Evolutionary conservation across 2,329 filamentous ascomycete genomes (phyloP).

Genomic region (Penicillium sp.): DNA sequence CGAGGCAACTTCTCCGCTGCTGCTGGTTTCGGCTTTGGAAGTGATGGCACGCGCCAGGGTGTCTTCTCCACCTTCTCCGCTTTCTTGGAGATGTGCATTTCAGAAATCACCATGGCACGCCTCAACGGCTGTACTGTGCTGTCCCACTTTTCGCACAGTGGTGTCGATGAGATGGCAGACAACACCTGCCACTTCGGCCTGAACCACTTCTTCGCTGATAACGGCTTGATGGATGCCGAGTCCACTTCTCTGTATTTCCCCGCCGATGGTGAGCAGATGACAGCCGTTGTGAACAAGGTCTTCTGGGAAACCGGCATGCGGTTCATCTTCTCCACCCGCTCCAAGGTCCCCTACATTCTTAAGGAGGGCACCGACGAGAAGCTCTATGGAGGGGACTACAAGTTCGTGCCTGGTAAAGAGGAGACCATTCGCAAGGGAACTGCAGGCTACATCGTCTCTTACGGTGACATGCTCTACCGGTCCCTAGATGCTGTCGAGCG

Average conservation of each 20-base stretch:
- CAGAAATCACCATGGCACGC: constrained; percentile 43
- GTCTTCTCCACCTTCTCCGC: constrained; percentile 45
- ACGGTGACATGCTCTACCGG: constrained; percentile 44
- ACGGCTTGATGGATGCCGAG: constrained; percentile 39
- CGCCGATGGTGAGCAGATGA: constrained; percentile 44
- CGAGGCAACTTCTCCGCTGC: constrained; percentile 43
- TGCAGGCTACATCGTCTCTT: constrained; percentile 40
- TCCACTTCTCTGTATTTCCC: constrained; percentile 40
- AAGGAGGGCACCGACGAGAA: constrained; percentile 38
- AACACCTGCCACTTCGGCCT: constrained; percentile 45
- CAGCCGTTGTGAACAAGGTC: constrained; percentile 36
- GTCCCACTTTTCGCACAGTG: constrained; percentile 42
- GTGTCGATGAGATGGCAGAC: constrained; percentile 44
- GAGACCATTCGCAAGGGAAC: constrained; percentile 39
- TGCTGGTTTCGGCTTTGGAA: constrained; percentile 40
- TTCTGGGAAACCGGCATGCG: constrained; percentile 41
- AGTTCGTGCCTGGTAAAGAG: constrained; percentile 40
- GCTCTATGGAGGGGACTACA: constrained; percentile 37
- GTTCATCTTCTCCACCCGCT: constrained; percentile 41
- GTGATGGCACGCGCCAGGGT: constrained; percentile 36
- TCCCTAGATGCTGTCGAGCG: constrained; percentile 41
- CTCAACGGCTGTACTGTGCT: constrained; percentile 40
- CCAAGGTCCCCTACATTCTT: constrained; percentile 40
- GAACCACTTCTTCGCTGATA: constrained; percentile 44
- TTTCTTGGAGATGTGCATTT: constrained; percentile 43